Evolutionary conservation across 2,329 filamentous ascomycete genomes (phyloP).

Genomic region (Aquanectria penicillioides): DNA sequence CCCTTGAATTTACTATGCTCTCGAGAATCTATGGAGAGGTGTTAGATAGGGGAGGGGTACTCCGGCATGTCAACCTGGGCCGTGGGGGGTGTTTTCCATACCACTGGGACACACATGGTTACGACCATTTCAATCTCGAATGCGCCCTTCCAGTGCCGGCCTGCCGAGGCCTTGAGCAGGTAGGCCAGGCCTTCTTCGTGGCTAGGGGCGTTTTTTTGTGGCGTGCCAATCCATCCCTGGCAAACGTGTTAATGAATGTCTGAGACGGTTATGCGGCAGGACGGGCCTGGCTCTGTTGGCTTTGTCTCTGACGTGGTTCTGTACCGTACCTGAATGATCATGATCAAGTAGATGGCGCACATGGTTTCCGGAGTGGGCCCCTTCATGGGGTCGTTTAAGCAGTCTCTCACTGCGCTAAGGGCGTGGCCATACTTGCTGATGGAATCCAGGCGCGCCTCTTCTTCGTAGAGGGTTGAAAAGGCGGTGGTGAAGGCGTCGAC

Average conservation of each 20-base stretch:
- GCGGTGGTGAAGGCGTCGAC: conserved; percentile 44
- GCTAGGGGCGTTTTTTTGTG: conserved; percentile 36
- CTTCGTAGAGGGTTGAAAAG: conserved; percentile 35
- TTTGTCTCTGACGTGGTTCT: background rate
- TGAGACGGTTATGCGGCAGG: no score
- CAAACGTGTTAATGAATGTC: background rate
- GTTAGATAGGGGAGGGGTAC: no score
- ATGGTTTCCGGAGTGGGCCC: conserved; percentile 46
- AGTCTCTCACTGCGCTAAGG: conserved; percentile 39
- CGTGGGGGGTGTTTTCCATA: conserved; percentile 28
- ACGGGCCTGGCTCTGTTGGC: background rate
- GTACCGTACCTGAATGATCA: conserved; percentile 47
- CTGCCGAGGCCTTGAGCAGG: conserved; percentile 41
- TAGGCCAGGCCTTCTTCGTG: conserved; percentile 48
- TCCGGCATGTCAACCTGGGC: no score
- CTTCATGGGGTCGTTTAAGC: conserved; percentile 40
- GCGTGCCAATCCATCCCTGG: conserved; percentile 45
- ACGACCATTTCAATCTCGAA: conserved; percentile 44
- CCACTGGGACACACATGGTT: conserved; percentile 46
- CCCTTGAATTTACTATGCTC: conserved; percentile 43
- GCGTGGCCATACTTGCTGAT: conserved; percentile 46
- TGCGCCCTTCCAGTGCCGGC: conserved; percentile 35
- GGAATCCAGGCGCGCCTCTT: conserved; percentile 31
- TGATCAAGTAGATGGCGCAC: conserved; percentile 50
- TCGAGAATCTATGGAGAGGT: conserved; percentile 44